phyloP scores from a whole-genome alignment of 2,329 filamentous ascomycete genomes.

The Aspergillus carbonarius region DNA sequence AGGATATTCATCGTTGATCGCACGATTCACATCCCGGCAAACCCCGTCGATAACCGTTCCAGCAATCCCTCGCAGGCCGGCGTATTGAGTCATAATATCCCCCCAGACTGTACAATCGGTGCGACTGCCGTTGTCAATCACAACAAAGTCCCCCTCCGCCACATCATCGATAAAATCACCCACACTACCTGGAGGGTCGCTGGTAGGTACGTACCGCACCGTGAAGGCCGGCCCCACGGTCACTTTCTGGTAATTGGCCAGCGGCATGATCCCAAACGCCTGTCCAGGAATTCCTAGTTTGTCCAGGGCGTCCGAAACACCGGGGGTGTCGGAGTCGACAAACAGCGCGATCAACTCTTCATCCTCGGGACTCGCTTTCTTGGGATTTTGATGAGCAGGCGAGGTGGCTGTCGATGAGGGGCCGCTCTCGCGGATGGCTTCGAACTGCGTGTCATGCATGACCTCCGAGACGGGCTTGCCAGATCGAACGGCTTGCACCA shows the following conservation, averaged over 20 bases:
- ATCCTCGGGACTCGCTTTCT: constrained; percentile 12
- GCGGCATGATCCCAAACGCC: constrained; percentile 19
- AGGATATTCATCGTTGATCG: constrained; percentile 29
- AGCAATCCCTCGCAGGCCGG: constrained; percentile 30
- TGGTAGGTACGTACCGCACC: constrained; percentile 29
- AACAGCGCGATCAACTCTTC: constrained; percentile 19
- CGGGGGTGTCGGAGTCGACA: constrained; percentile 19
- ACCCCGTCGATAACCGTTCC: constrained; percentile 37
- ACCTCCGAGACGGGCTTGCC: constrained; percentile 19
- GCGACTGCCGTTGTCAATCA: constrained; percentile 36
- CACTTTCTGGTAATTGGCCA: constrained; percentile 27
- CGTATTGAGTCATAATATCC: constrained; percentile 39
- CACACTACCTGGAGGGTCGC: constrained; percentile 26
- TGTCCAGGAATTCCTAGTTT: constrained; percentile 23
- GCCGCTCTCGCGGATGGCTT: constrained; percentile 10
- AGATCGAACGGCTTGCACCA: constrained; percentile 20
- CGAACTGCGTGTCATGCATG: constrained; percentile 23
- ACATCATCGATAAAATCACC: constrained; percentile 37
- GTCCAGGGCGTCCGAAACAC: constrained; percentile 23
- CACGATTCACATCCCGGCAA: constrained; percentile 33
- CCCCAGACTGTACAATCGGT: constrained; percentile 39
- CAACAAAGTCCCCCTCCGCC: constrained; percentile 29
- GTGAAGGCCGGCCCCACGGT: constrained; percentile 36
- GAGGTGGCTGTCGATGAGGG: not conserved
- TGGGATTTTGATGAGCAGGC: constrained; percentile 4